Evolutionary conservation across 768 basidiomycete species (phyloP).

Genomic region (Pleurotus platypus): DNA sequence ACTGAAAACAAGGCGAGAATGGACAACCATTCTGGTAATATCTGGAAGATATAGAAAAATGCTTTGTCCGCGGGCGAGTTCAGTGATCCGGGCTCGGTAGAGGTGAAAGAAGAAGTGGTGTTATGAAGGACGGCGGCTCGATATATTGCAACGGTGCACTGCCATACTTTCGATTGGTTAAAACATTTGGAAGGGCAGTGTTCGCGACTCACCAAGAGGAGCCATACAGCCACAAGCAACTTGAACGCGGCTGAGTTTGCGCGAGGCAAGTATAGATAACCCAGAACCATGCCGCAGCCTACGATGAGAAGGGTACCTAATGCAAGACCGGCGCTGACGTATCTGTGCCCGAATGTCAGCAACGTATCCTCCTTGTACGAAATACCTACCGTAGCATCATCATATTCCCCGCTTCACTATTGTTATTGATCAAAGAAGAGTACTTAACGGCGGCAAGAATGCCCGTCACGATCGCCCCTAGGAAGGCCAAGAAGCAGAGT

Average conservation of each 20-base stretch:
- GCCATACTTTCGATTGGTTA: neutral
- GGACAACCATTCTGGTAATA: conserved; percentile 40
- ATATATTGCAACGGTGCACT: conserved; percentile 33
- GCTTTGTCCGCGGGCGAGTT: conserved; percentile 19
- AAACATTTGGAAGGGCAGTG: neutral
- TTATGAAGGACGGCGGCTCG: conserved; percentile 36
- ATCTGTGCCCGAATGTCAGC: conserved; percentile 11
- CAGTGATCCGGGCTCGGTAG: conserved; percentile 24
- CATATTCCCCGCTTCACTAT: conserved; percentile 13
- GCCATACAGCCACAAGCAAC: conserved; percentile 17
- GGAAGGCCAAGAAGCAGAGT: conserved; percentile 21
- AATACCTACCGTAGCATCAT: conserved; percentile 12
- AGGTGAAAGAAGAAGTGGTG: conserved; percentile 28
- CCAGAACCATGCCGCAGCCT: conserved; percentile 17
- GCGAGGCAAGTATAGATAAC: conserved; percentile 21
- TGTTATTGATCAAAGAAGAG: conserved; percentile 13
- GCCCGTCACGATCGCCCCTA: conserved; percentile 26
- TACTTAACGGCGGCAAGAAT: conserved; percentile 25
- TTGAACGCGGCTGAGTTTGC: conserved; percentile 19
- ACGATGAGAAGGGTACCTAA: conserved; percentile 12
- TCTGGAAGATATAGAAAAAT: conserved; percentile 40
- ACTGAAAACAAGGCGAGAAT: conserved; percentile 22
- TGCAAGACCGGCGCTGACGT: conserved; percentile 19
- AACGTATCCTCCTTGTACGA: too few relatives aligned
- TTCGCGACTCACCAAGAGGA: conserved; percentile 26